Percentiles rank a stretch among this genome's conserved stretches.
phyloP scores from a whole-genome alignment of 371 early-diverging fungal genomes.

The Capillidium rhysosporum region DNA sequence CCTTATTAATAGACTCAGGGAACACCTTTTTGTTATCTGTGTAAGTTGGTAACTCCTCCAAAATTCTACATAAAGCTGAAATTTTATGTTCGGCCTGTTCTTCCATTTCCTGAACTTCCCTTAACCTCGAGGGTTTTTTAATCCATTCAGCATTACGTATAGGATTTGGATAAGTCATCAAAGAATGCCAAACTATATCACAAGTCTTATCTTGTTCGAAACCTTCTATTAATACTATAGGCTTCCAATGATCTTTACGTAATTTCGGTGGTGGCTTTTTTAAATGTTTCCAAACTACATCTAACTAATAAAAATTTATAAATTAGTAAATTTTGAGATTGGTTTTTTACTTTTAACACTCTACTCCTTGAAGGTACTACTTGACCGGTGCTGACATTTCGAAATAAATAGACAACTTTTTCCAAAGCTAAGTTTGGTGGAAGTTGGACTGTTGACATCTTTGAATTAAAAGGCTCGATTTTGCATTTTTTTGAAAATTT shows the following conservation, averaged over 20 bases:
- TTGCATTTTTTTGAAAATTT: too few relatives aligned
- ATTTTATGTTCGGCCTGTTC: conserved; percentile 5
- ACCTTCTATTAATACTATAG: neutral
- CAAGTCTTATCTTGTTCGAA: neutral
- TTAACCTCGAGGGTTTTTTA: neutral
- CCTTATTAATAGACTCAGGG: neutral
- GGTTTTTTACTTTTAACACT: neutral
- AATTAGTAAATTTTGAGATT: neutral
- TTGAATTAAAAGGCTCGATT: too few relatives aligned
- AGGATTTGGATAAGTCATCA: neutral
- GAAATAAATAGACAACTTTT: neutral
- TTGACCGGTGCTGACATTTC: neutral
- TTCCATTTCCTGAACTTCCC: neutral
- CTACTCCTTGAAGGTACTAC: conserved; percentile 2
- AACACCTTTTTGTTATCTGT: neutral
- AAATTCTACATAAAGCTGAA: neutral
- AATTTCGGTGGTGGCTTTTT: neutral
- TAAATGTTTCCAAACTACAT: conserved; percentile 1
- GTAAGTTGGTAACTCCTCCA: neutral
- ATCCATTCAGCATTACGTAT: neutral
- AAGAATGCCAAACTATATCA: conserved; percentile 4
- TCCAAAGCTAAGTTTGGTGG: too few relatives aligned
- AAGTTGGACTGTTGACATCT: too few relatives aligned
- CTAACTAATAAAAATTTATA: neutral
- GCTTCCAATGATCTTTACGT: conserved; percentile 7